Percentiles rank a stretch among this genome's conserved stretches.
These are phyloP conservation scores for Venturia nashicola DNA, from an alignment of 2,329 filamentous ascomycete species.

Conservation along the genomic window DNA sequence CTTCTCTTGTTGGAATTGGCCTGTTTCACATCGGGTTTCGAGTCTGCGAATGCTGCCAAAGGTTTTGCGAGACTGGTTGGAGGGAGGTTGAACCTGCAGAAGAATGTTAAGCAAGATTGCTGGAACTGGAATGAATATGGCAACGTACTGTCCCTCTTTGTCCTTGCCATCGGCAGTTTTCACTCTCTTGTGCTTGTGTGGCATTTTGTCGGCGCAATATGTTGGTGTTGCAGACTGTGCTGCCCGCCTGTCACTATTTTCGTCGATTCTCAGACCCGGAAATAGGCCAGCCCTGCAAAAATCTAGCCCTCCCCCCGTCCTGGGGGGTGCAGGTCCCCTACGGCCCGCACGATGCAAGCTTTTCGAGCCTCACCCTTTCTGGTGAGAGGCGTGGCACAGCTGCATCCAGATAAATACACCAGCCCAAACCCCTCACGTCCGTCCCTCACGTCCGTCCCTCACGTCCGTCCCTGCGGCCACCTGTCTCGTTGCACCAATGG, in stretches of 20 bases:
- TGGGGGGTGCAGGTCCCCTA: no score
- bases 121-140: not conserved
- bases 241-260: not conserved
- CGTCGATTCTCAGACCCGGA: not conserved
- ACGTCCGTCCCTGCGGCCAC: not conserved
- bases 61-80: constrained; percentile 47
- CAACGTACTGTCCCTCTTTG: constrained; percentile 19
- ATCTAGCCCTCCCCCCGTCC: not conserved
- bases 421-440: not conserved
- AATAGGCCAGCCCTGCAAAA: not conserved
- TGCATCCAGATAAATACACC: not conserved
- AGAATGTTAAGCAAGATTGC: constrained; percentile 26
- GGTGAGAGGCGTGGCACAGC: no score
- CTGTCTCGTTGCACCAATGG: not conserved
- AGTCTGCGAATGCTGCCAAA: constrained; percentile 32
- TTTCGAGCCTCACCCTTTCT: no score
- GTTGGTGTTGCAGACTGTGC: not conserved
- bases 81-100: constrained; percentile 44
- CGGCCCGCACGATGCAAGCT: no score
- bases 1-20: constrained; percentile 20
- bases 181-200: constrained; percentile 72
- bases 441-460: not conserved
- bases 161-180: constrained; percentile 20
- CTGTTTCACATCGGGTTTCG: constrained; percentile 19
- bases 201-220: constrained; percentile 42